Conservation (phyloP, 73 alveolate species). For the Blepharisma stoltei region DNA sequence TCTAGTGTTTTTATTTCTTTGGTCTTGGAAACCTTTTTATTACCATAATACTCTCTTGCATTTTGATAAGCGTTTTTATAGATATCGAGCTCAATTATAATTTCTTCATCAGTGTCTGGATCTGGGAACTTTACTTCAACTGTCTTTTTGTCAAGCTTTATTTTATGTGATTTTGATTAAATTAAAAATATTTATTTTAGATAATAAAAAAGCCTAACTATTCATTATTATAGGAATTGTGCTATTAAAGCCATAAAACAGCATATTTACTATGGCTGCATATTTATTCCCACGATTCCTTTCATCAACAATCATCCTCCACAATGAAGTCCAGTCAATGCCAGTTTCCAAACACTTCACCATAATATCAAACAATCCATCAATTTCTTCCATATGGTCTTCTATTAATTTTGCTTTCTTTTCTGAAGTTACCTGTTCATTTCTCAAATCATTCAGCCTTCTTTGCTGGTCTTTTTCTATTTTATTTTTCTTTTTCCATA, state of each 20-base stretch:
- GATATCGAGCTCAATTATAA: slow-evolving; percentile 19
- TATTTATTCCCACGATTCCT: slow-evolving; percentile 79
- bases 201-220: too few relatives aligned
- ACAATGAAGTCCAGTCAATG: slow-evolving; percentile 72
- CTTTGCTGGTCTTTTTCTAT: slow-evolving; percentile 74
- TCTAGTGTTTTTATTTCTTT: slow-evolving; percentile 72
- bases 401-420: slow-evolving; percentile 73
- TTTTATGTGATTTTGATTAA: too few relatives aligned
- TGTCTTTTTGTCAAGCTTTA: slow-evolving; percentile 63
- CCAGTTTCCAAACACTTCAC: slow-evolving; percentile 60
- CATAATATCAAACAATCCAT: slow-evolving; percentile 70
- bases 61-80: slow-evolving; percentile 40
- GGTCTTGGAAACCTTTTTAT: slow-evolving; percentile 57
- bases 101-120: slow-evolving; percentile 41
- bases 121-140: slow-evolving; percentile 59
- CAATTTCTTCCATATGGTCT: slow-evolving; percentile 55
- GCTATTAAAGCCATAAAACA: too few relatives aligned
- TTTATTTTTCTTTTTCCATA: slow-evolving; percentile 72
- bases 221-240: too few relatives aligned
- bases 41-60: slow-evolving; percentile 67
- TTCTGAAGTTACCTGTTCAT: slow-evolving; percentile 65
- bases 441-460: slow-evolving; percentile 63
- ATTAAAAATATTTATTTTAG: too few relatives aligned
- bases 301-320: slow-evolving; percentile 82
- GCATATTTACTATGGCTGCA: slow-evolving; percentile 67